These are phyloP conservation scores for Lactarius psammicola DNA, from an alignment of 768 basidiomycete genomes.

Conservation along the genomic window DNA sequence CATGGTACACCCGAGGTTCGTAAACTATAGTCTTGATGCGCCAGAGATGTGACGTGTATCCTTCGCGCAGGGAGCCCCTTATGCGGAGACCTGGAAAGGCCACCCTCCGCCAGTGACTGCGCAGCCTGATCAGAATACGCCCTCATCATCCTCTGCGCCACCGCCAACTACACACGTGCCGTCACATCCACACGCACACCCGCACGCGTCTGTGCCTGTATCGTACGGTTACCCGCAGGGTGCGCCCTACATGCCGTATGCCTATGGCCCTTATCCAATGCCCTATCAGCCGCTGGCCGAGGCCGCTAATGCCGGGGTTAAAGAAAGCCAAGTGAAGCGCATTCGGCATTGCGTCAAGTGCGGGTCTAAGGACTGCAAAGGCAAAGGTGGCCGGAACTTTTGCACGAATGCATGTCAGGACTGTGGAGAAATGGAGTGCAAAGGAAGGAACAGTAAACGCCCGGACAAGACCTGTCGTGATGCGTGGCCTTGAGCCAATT, in stretches of 20 bases:
- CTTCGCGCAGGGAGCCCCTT: conserved; percentile 18
- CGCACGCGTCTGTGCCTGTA: conserved; percentile 6
- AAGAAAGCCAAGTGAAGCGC: conserved; percentile 50
- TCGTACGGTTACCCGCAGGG: conserved; percentile 29
- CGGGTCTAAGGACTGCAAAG: conserved; percentile 77
- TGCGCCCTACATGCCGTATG: conserved; percentile 39
- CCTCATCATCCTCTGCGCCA: conserved; percentile 17
- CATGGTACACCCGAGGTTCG: conserved; percentile 23
- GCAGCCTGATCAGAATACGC: conserved; percentile 18
- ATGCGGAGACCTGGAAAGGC: conserved; percentile 23
- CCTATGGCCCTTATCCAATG: conserved; percentile 39
- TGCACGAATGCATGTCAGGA: conserved; percentile 77
- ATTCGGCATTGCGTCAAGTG: conserved; percentile 83
- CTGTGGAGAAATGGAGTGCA: conserved; percentile 78
- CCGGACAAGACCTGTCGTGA: conserved; percentile 75
- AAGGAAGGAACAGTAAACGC: conserved; percentile 71
- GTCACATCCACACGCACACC: conserved; percentile 30
- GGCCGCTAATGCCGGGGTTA: conserved; percentile 19
- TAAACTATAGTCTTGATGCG: background rate
- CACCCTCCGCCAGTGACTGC: conserved; percentile 20
- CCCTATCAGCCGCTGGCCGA: conserved; percentile 32
- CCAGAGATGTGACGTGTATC: background rate
- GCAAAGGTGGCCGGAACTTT: conserved; percentile 74
- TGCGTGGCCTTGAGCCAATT: conserved; percentile 40
- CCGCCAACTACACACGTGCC: conserved; percentile 28